A percentile compares a stretch with the other conserved stretches of the same genome.
Evolutionary conservation across 2,329 filamentous ascomycete genomes (phyloP).

Genomic region (Exophiala calicioides): DNA sequence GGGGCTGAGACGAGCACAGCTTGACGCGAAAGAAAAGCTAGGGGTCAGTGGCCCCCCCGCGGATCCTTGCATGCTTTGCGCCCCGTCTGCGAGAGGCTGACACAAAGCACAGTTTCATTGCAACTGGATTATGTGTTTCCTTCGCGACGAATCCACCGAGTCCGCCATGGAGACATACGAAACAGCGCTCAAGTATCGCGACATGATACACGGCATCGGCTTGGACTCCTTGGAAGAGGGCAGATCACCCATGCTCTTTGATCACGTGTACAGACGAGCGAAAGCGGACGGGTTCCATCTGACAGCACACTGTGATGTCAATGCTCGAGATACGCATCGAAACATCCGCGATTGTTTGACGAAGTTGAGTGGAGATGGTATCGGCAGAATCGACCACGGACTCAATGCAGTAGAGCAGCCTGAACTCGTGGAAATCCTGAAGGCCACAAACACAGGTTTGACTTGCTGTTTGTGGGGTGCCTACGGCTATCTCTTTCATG

Average conservation of each 20-base stretch:
- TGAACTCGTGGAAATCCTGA: constrained; percentile 38
- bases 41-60: constrained; percentile 38
- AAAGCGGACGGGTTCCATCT: not conserved
- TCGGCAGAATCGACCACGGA: constrained; percentile 45
- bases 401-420: constrained; percentile 41
- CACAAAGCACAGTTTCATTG: not conserved
- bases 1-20: constrained; percentile 40
- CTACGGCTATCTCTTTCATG: constrained; percentile 38
- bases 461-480: constrained; percentile 45
- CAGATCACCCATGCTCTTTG: too few species aligned
- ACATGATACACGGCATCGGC: too few species aligned
- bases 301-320: not conserved
- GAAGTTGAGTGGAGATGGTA: not conserved
- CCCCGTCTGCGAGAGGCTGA: constrained; percentile 20
- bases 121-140: too few species aligned
- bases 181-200: too few species aligned
- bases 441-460: constrained; percentile 37
- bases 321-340: too few species aligned
- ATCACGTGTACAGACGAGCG: too few species aligned
- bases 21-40: constrained; percentile 32
- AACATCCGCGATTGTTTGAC: too few species aligned
- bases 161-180: too few species aligned
- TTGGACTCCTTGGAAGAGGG: too few species aligned
- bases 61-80: too few species aligned
- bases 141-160: too few species aligned